Evolutionary conservation across 768 basidiomycete species (phyloP), one percentile per base, ranked within the genome.

Genomic region (Crucibulum laeve): DNA sequence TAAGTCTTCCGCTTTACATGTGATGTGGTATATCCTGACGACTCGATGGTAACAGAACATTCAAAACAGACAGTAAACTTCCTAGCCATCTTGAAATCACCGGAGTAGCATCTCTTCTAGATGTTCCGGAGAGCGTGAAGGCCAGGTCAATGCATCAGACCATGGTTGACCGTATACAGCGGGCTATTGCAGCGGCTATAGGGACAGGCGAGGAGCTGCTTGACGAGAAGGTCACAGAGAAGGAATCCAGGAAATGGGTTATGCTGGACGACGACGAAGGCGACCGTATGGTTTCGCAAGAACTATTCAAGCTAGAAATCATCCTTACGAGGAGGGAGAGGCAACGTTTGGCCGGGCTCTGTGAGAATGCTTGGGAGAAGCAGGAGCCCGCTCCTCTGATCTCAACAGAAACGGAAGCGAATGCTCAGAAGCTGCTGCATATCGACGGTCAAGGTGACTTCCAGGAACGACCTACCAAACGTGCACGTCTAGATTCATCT

Each of bases 291-390:
- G 47, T 13, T 40, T 38, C 36, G 48, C 41, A 10, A 32, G 28
- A 15, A 32, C 5, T 63, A n/a, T n/a, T n/a, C n/a, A n/a, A n/a
- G n/a, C n/a, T 56, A 21, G 63, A 62, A 14, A 62, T 76, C 8
- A 53, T 76, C 24, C 50, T 75, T 42, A 73, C 71, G 15, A 62
- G 69, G 30, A 59, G 57, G 18, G 76, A 79, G 46, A 61, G 74
- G 4, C 46, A 43, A 42, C 45, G 54, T 5, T 49, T 58, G 11
- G 46, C 40, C 19, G 42, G 52, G 37, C 21, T 32, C 45, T 33
- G 55, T 42, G 23, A 44, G 40, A 18, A n/a, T 42, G 1, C 35
- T 7, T 13, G 46, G 49, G 17, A 47, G 44, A 21, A 40, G 25
- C 23, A 46, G 49, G 17, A 39, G 34, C 6, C n/a, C n/a, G n/a